These are phyloP conservation scores for Candida maesae DNA, from an alignment of 805 yeast species.

Conservation along the genomic window DNA sequence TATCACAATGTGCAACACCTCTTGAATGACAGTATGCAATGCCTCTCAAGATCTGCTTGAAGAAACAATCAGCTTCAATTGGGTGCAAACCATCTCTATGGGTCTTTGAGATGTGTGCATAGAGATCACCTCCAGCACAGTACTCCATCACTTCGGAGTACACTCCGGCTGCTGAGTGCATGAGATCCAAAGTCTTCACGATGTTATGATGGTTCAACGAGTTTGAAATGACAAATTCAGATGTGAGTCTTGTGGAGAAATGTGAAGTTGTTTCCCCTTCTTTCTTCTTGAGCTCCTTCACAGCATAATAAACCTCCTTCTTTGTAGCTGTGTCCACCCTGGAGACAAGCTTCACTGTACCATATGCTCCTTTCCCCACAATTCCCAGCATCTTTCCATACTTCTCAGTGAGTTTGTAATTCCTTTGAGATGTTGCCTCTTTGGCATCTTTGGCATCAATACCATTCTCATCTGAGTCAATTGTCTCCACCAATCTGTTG, in stretches of 20 bases:
- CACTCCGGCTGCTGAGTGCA: slow-evolving; percentile 69
- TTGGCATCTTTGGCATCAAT: neutral
- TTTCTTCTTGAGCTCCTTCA: slow-evolving; percentile 92
- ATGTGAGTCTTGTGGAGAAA: slow-evolving; percentile 85
- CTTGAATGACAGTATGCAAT: slow-evolving; percentile 81
- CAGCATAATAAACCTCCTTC: slow-evolving; percentile 85
- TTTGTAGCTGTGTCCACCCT: slow-evolving; percentile 76
- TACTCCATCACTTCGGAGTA: slow-evolving; percentile 94
- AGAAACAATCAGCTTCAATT: slow-evolving; percentile 80
- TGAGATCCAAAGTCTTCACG: slow-evolving; percentile 72
- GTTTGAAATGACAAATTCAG: slow-evolving; percentile 86
- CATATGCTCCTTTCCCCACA: slow-evolving; percentile 96
- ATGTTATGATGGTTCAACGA: slow-evolving; percentile 74
- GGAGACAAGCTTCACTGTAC: slow-evolving; percentile 93
- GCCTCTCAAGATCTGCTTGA: slow-evolving; percentile 82
- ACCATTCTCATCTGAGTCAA: slow-evolving; percentile 33
- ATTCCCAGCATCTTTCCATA: slow-evolving; percentile 51
- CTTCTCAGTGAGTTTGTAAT: slow-evolving; percentile 37
- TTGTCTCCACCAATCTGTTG: slow-evolving; percentile 43
- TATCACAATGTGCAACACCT: slow-evolving; percentile 92
- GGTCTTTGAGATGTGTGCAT: slow-evolving; percentile 50
- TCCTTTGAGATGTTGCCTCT: slow-evolving; percentile 13
- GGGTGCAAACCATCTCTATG: slow-evolving; percentile 51
- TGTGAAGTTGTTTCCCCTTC: slow-evolving; percentile 97
- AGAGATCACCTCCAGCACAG: slow-evolving; percentile 83